phyloP scores from a whole-genome alignment of 352 stramenopile species.

The Pythium vanterpoolii region DNA sequence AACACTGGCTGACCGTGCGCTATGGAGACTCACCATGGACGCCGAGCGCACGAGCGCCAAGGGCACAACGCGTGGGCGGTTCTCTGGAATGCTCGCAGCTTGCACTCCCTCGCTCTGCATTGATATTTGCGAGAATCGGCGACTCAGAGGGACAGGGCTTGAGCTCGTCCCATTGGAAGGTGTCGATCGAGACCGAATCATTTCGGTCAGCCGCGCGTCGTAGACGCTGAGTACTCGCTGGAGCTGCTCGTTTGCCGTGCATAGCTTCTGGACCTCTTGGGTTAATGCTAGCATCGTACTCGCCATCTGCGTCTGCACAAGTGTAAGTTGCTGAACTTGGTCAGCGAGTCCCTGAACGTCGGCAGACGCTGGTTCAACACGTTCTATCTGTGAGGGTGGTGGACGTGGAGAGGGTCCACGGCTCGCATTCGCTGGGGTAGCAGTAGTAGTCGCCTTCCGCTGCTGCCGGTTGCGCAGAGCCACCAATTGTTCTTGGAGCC shows the following conservation, averaged over 20 bases:
- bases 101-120: constrained; percentile 6
- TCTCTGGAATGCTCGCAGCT: constrained; percentile 2
- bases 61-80: constrained; percentile 2
- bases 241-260: background rate
- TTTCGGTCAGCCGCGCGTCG: background rate
- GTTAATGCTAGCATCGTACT: constrained; percentile 2
- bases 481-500: constrained; percentile 22
- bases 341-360: constrained; percentile 1
- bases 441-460: too few relatives aligned
- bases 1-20: too few relatives aligned
- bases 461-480: constrained; percentile 16
- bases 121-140: background rate
- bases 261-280: constrained; percentile 6
- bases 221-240: constrained; percentile 1
- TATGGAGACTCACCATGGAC: constrained; percentile 10
- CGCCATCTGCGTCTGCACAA: constrained; percentile 7
- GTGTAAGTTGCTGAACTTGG: constrained; percentile 7
- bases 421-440: too few relatives aligned
- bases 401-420: too few relatives aligned
- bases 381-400: too few relatives aligned
- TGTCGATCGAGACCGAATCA: background rate
- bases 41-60: background rate
- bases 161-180: too few relatives aligned
- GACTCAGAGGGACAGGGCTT: too few relatives aligned
- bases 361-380: background rate